Conservation (phyloP, 139 green algal species). For the Chlorella sorokiniana region DNA sequence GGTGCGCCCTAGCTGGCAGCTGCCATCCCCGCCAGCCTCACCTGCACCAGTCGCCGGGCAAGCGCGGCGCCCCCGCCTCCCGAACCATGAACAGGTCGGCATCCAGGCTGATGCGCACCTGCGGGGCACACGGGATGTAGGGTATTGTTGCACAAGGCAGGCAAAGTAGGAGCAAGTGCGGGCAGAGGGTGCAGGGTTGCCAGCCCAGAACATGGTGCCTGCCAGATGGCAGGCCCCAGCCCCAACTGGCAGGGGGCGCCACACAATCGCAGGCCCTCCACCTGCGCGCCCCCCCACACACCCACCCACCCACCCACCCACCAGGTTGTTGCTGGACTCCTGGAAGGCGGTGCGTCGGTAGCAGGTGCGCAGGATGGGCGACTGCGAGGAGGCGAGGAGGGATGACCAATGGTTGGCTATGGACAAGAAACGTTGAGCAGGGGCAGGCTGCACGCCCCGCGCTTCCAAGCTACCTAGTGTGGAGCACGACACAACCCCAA, state of each 20-base stretch:
- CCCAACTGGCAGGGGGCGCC: neutral
- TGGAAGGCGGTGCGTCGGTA: slow-evolving; percentile 83
- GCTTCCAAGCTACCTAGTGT: too few relatives aligned
- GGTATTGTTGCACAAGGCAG: neutral
- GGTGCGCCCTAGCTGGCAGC: too few relatives aligned
- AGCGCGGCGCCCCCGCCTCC: slow-evolving; percentile 38
- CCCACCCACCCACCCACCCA: slow-evolving; percentile 15
- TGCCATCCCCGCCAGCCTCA: neutral
- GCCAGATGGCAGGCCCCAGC: too few relatives aligned
- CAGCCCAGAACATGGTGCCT: neutral
- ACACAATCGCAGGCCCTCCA: neutral
- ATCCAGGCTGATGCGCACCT: slow-evolving; percentile 77
- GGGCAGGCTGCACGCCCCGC: too few relatives aligned
- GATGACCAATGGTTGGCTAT: neutral
- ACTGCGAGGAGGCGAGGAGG: slow-evolving; percentile 50
- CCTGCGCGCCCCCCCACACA: neutral
- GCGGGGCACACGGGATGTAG: neutral
- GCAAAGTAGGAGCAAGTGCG: neutral
- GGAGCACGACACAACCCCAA: too few relatives aligned
- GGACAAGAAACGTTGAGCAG: too few relatives aligned
- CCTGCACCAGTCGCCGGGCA: slow-evolving; percentile 53
- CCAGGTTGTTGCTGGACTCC: slow-evolving; percentile 59
- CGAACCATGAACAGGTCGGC: slow-evolving; percentile 61
- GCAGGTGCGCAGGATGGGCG: slow-evolving; percentile 68
- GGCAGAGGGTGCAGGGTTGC: neutral